Percentiles rank a stretch among this genome's conserved stretches.
Evolutionary conservation across 768 basidiomycete genomes (phyloP).

Genomic region (Lepiota brunneoincarnata): DNA sequence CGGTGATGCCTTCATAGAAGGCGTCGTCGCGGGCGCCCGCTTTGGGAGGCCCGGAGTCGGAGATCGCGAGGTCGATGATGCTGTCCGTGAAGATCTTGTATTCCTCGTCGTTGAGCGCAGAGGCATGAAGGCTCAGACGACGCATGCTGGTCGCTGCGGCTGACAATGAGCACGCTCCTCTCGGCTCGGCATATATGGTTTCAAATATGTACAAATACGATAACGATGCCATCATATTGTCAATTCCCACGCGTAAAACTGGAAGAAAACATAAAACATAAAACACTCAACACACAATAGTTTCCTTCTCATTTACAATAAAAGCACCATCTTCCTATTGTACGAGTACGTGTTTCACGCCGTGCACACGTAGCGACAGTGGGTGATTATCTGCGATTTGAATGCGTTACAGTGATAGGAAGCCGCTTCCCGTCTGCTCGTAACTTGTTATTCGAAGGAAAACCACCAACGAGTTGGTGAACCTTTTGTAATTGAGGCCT

Average conservation of each 20-base stretch:
- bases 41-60: slow-evolving; percentile 28
- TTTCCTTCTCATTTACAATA: too few relatives aligned
- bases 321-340: too few relatives aligned
- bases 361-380: too few relatives aligned
- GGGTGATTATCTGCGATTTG: too few relatives aligned
- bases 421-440: too few relatives aligned
- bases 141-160: slow-evolving; percentile 38
- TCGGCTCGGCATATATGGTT: neutral
- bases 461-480: too few relatives aligned
- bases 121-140: slow-evolving; percentile 64
- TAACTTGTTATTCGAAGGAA: too few relatives aligned
- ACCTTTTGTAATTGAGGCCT: too few relatives aligned
- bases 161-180: neutral
- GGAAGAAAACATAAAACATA: too few relatives aligned
- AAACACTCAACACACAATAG: too few relatives aligned
- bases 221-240: neutral
- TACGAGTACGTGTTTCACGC: too few relatives aligned
- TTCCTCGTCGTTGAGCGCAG: slow-evolving; percentile 73
- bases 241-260: neutral
- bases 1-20: slow-evolving; percentile 49
- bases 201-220: slow-evolving; percentile 1
- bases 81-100: slow-evolving; percentile 65
- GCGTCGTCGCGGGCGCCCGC: slow-evolving; percentile 32
- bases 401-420: too few relatives aligned
- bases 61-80: slow-evolving; percentile 47